These are phyloP conservation scores for Spirogloea muscicola DNA, from an alignment of 139 green algal species.

Conservation along the genomic window DNA sequence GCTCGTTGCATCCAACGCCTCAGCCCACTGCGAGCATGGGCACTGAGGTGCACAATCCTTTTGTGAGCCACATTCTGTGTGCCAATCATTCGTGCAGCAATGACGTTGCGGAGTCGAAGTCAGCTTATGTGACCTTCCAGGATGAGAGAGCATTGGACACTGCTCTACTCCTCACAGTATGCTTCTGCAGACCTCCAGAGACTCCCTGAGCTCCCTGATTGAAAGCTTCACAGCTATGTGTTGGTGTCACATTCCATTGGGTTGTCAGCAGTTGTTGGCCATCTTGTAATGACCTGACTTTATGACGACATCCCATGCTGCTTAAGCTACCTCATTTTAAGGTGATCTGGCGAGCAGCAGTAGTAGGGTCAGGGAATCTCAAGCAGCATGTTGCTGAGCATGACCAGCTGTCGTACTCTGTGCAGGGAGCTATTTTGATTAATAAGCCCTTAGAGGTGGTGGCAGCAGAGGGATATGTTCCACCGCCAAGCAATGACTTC, in stretches of 20 bases:
- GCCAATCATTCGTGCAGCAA: too few relatives aligned
- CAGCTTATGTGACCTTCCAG: slow-evolving; percentile 23
- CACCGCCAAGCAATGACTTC: slow-evolving; percentile 3
- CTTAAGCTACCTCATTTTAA: background rate
- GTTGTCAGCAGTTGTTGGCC: background rate
- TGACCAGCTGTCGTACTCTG: background rate
- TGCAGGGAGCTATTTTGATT: slow-evolving; percentile 32
- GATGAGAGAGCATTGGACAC: slow-evolving; percentile 23
- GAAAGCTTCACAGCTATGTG: background rate
- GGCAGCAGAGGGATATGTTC: slow-evolving; percentile 8
- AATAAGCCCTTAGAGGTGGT: background rate
- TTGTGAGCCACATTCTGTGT: too few relatives aligned
- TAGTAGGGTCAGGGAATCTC: too few relatives aligned
- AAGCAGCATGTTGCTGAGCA: background rate
- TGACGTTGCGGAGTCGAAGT: too few relatives aligned
- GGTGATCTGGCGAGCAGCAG: too few relatives aligned
- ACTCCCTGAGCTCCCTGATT: too few relatives aligned
- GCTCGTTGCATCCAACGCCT: too few relatives aligned
- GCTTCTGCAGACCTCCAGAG: too few relatives aligned
- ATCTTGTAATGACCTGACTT: background rate
- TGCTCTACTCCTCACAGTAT: slow-evolving; percentile 27
- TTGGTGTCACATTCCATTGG: background rate
- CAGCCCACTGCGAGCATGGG: too few relatives aligned
- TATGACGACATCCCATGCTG: background rate
- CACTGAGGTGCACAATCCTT: too few relatives aligned